Conservation (phyloP, 192 early-diverging fungal genomes). For the Powellomyces hirtus region DNA sequence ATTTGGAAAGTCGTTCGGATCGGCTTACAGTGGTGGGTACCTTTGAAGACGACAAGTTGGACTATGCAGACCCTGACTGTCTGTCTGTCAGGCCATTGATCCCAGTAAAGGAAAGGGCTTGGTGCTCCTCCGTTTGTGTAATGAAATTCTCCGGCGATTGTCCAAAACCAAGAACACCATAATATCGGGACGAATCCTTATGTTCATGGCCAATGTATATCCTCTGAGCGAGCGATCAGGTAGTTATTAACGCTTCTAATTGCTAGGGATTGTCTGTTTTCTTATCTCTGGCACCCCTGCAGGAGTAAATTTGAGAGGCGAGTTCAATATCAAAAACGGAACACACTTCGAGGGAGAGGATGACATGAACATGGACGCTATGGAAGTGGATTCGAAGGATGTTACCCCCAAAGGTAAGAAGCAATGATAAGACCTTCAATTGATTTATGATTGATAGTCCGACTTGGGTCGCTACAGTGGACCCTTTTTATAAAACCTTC, state of each 20-base stretch:
- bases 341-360: slow-evolving; percentile 44
- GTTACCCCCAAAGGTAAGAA: background rate
- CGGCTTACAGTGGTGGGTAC: slow-evolving; percentile 54
- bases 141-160: slow-evolving; percentile 84
- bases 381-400: slow-evolving; percentile 40
- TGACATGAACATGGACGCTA: slow-evolving; percentile 28
- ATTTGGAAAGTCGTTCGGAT: slow-evolving; percentile 57
- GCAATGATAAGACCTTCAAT: background rate
- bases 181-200: slow-evolving; percentile 82
- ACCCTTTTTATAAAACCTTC: slow-evolving; percentile 64
- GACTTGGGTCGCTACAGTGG: too few species aligned
- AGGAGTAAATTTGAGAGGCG: slow-evolving; percentile 85
- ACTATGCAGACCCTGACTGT: too few species aligned
- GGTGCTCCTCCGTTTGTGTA: slow-evolving; percentile 79
- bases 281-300: background rate
- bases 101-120: slow-evolving; percentile 81
- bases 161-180: slow-evolving; percentile 79
- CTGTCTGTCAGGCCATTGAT: slow-evolving; percentile 69
- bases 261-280: background rate
- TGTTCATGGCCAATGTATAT: slow-evolving; percentile 82
- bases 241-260: background rate
- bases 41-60: too few species aligned
- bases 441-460: background rate
- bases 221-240: slow-evolving; percentile 85
- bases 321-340: slow-evolving; percentile 74